Base-by-base conservation (phyloP, 2,329 filamentous ascomycete species). In the Amauroascus verrucosus region DNA sequence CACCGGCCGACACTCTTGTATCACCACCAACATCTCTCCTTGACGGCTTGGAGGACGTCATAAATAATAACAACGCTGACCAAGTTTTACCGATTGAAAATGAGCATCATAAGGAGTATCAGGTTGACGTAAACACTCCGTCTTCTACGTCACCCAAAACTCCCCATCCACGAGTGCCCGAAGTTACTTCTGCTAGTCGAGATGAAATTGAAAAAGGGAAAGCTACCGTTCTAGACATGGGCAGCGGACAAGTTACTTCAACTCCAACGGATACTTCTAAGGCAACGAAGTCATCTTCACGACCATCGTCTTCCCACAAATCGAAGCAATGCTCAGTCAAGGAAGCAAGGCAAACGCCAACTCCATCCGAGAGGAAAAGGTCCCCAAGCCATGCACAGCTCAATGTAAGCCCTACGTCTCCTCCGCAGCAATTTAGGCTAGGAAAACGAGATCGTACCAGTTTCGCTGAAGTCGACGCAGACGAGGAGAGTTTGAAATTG, bases 11-110 rank as follows among this genome's bases (percentile, higher is more conserved):
- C 38, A 67, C 68, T 13, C 62, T 74, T 43, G 71, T 73, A 11
- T 74, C 72, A 1, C 72, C 72, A 18, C 72, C 71, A 13, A 72
- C 69, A 22, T 73, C 71, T 20, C 64, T 72, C 53, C 67, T 64
- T 40, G 71, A 72, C 51, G 70, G 72, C 54, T 64, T 63, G 51
- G 70, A 71, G 48, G 62, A 65, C 26, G 63, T 64, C 18, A 50
- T 56, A 20, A 56, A 60, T 16, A 20, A 20, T 35, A 64, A 68
- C 45, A 13, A 46, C 62, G 61, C 2, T 61, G 56, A 63, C 20
- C 56, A 54, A 24, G 62, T 65, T 44, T 62, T 64, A n/a, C 22
- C 43, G 11, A 64, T 40, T 32, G n/a, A 56, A 5, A 57, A 56
- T 32, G 51, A 52, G 45, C 44, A 52, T n/a, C 40, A 41, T 37